Percentiles rank a stretch among this genome's conserved stretches.
These are phyloP conservation scores for Aspergillus aculeatus DNA, from an alignment of 2,329 filamentous ascomycete genomes.

Conservation along the genomic window DNA sequence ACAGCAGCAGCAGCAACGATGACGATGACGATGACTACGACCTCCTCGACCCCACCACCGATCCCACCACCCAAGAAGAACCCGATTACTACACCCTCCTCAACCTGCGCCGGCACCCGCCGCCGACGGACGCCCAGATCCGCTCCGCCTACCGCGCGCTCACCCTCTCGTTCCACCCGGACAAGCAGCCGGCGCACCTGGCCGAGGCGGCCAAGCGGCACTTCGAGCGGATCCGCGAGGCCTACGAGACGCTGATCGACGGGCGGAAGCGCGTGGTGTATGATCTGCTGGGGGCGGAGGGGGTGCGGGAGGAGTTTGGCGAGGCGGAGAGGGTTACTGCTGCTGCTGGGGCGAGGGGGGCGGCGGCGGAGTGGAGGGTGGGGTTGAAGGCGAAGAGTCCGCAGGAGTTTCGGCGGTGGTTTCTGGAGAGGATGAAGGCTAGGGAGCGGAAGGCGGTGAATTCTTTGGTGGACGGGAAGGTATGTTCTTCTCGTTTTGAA, in stretches of 20 bases:
- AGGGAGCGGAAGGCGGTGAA: conserved; percentile 39
- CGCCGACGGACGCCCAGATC: conserved; percentile 42
- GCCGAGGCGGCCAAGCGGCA: conserved; percentile 38
- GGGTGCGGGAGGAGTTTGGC: conserved; percentile 37
- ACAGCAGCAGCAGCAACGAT: background rate
- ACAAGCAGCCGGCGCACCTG: conserved; percentile 44
- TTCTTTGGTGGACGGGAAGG: conserved; percentile 37
- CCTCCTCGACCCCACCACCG: background rate
- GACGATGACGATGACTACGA: background rate
- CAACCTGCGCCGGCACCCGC: conserved; percentile 38
- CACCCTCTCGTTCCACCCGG: conserved; percentile 46
- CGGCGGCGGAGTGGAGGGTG: conserved; percentile 32
- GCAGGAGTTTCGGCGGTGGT: conserved; percentile 44
- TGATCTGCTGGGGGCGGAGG: conserved; percentile 43
- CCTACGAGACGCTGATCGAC: conserved; percentile 45
- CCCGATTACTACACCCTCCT: conserved; percentile 46
- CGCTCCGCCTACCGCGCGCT: conserved; percentile 46
- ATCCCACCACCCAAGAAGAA: conserved; percentile 26
- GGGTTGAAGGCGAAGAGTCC: conserved; percentile 40
- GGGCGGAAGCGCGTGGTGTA: conserved; percentile 44
- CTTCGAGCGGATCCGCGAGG: conserved; percentile 41
- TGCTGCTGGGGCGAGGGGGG: conserved; percentile 31
- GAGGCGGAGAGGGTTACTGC: conserved; percentile 24
- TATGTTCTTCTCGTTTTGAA: conserved; percentile 22
- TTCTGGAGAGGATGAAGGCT: conserved; percentile 41